Base-by-base conservation (phyloP, 805 yeast species). In the Yarrowia porcina region DNA sequence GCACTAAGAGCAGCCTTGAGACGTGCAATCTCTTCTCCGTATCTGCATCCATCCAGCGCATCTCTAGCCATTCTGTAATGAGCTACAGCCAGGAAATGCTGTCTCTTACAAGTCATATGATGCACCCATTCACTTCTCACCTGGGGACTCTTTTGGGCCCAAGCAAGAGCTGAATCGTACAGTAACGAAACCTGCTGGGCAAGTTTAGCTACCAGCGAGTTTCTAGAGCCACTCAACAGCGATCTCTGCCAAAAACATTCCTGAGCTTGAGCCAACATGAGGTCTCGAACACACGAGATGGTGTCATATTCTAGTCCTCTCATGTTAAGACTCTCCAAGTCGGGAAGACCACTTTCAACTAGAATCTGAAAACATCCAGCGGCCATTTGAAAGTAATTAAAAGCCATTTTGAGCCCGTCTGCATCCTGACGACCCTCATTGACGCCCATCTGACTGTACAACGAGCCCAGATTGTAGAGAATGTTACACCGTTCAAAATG, bases 181-280 rank as follows among this genome's bases (percentile, higher is more conserved):
- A 76, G 83, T 1, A 79, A 79, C 0, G 88, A 77, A 0, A 84
- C 86, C 68, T 86, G 90, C 5, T 77, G 72, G 0, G 96, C 82
- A 47, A 92, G 73, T 67, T 84, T 82, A 0, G 94, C 80, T 2
- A 91, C 74, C 4, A 84, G 75, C 0, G 86, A 75, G 69, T 88
- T 84, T 67, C 85, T 87, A 68, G 83, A 69, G 12, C 77, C 75
- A 21, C 73, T 76, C 17, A 74, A 72, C 0, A 78, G 73, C 0
- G 96, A 90, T 68, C 86, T 85, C 52, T 82, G 84, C 97, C 97
- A 91, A 57, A 87, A 83, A 12, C 84, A 80, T 70, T 92, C 97
- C 73, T 91, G 97, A 0, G 96, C 94, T 69, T 90, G 96, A 0
- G 96, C 94, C 39, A 88, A 70, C 82, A 83, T 82, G 35, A 90